Conservation (phyloP, 805 yeast genomes). For the Candida caryicola region DNA sequence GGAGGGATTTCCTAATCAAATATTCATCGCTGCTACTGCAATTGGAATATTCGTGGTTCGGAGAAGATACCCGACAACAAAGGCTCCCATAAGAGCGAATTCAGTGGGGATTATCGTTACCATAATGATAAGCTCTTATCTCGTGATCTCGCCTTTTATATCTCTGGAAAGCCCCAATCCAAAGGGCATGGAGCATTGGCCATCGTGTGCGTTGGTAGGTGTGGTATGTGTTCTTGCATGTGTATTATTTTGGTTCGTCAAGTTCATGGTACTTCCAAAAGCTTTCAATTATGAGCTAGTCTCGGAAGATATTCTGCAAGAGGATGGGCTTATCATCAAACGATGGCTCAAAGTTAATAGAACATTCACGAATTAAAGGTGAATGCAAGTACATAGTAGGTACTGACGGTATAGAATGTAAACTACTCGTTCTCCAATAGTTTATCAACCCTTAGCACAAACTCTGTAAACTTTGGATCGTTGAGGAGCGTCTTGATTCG, state of each 20-base stretch:
- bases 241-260: constrained; percentile 52
- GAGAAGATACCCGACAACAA: constrained; percentile 44
- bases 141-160: constrained; percentile 50
- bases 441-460: constrained; percentile 17
- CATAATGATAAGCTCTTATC: constrained; percentile 44
- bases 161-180: constrained; percentile 39
- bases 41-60: constrained; percentile 58
- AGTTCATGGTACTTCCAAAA: constrained; percentile 49
- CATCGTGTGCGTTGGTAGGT: constrained; percentile 49
- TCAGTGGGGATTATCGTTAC: constrained; percentile 47
- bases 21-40: constrained; percentile 51
- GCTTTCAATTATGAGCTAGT: constrained; percentile 45
- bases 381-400: too few relatives aligned
- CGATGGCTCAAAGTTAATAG: constrained; percentile 47
- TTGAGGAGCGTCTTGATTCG: constrained; percentile 9
- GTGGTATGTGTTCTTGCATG: constrained; percentile 42
- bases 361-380: neutral
- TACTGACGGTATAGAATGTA: too few relatives aligned
- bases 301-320: constrained; percentile 37
- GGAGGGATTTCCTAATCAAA: constrained; percentile 51
- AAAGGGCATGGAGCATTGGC: constrained; percentile 40
- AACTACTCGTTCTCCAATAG: constrained; percentile 6
- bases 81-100: constrained; percentile 53
- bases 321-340: constrained; percentile 59
- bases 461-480: constrained; percentile 13